These are phyloP conservation scores for Penicillium waksmanii DNA, from an alignment of 495 filamentous ascomycete species.

Conservation along the genomic window DNA sequence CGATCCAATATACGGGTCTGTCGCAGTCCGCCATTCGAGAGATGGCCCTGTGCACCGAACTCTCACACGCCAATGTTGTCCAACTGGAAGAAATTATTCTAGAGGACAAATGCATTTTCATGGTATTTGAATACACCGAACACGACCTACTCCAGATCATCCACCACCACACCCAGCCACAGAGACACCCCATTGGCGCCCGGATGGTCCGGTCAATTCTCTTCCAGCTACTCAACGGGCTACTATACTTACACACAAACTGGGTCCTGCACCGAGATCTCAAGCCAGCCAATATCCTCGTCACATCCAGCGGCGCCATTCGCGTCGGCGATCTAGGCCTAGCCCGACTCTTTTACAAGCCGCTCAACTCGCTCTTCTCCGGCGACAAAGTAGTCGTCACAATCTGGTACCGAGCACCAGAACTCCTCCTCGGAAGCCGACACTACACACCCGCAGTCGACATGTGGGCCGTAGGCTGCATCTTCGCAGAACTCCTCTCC, in stretches of 20 bases:
- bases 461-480: slow-evolving; percentile 97
- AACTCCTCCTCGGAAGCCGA: slow-evolving; percentile 84
- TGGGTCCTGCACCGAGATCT: slow-evolving; percentile 98
- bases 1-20: slow-evolving; percentile 92
- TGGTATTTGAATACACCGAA: slow-evolving; percentile 99
- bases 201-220: slow-evolving; percentile 87
- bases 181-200: slow-evolving; percentile 84
- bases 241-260: slow-evolving; percentile 92
- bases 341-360: slow-evolving; percentile 91
- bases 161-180: slow-evolving; percentile 91
- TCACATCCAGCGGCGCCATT: slow-evolving; percentile 85
- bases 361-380: slow-evolving; percentile 83
- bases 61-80: slow-evolving; percentile 88
- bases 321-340: slow-evolving; percentile 94
- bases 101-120: slow-evolving; percentile 98
- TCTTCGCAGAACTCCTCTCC: slow-evolving; percentile 92
- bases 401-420: slow-evolving; percentile 98
- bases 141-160: slow-evolving; percentile 97
- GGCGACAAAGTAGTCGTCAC: slow-evolving; percentile 99
- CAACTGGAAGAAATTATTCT: slow-evolving; percentile 93
- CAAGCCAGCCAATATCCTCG: slow-evolving; percentile 99
- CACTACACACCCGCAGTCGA: slow-evolving; percentile 98
- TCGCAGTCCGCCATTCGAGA: slow-evolving; percentile 97
- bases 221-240: slow-evolving; percentile 91
- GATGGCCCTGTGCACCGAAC: slow-evolving; percentile 97